A percentile compares a stretch with the other conserved stretches of the same genome.
These are phyloP conservation scores for Fusarium piperis DNA, from an alignment of 2,329 filamentous ascomycete species.

Conservation along the genomic window DNA sequence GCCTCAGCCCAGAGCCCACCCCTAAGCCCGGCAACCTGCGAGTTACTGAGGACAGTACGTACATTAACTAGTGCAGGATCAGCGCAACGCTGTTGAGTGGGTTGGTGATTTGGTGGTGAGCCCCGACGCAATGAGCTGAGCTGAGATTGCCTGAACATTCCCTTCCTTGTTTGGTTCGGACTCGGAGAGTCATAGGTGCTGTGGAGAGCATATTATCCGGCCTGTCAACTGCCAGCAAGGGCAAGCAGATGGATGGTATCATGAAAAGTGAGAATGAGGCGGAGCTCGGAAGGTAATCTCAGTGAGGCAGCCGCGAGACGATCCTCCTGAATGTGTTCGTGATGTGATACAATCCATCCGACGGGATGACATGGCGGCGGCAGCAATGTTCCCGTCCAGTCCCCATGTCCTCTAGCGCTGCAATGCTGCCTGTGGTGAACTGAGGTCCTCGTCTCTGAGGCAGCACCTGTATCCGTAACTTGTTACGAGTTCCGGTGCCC, in stretches of 20 bases:
- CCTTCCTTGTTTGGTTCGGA: constrained; percentile 1
- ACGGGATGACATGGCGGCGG: not conserved
- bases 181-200: not conserved
- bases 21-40: constrained; percentile 6
- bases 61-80: constrained; percentile 8
- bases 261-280: constrained; percentile 12
- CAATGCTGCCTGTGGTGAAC: not conserved
- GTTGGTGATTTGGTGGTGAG: not conserved
- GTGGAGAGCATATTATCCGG: not conserved
- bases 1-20: constrained; percentile 5
- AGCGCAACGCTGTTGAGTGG: not conserved
- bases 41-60: constrained; percentile 5
- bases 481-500: constrained; percentile 1
- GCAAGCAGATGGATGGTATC: not conserved
- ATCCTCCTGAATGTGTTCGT: not conserved
- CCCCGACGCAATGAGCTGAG: constrained; percentile 10
- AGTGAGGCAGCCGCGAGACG: not conserved
- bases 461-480: not conserved
- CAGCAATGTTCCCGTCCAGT: not conserved
- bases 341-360: not conserved
- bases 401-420: not conserved
- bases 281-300: not conserved
- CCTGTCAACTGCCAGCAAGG: constrained; percentile 10
- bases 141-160: constrained; percentile 14
- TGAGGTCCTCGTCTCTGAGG: not conserved